Base-by-base conservation (phyloP, 2,329 filamentous ascomycete genomes). In the Cytospora schulzeri region DNA sequence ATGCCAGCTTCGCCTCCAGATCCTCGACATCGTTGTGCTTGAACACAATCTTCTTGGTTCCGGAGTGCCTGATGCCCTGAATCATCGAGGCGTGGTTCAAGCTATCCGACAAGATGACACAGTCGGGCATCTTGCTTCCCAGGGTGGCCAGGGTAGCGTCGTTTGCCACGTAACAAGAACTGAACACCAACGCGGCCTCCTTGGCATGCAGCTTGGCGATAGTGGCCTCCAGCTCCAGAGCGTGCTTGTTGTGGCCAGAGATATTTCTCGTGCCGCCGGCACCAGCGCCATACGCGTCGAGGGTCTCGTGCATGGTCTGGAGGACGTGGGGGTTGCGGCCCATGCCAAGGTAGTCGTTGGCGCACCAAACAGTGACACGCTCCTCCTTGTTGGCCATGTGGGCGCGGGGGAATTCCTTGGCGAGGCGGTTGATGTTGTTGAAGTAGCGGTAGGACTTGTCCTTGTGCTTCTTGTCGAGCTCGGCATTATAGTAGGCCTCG, bases 381-480 rank as follows among this genome's bases (percentile, higher is more conserved):
- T 97, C 92, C 66, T 94, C 89, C 73, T 87, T 86, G 65, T 84
- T 88, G 19, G 91, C 85, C 84, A 96, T 96, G 78, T 99, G 95
- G 54, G 95, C 95, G 69, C 91, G 91, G 33, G 95, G 95, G 68
- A 99, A 99, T 69, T 98, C 92, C 80, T 95, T 92, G 70, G 95
- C 95, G 67, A 99, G 85, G 41, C 95, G 93, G 75, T 99, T 99
- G 87, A 99, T 99, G 83, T 99, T 99, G 85, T 99, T 99, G 84
- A 99, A 99, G 83, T 98, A 98, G 74, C 95, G 92, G 82, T 99
- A 99, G 60, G 93, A 97, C 82, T 97, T 98, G 85, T 99, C 95
- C 84, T 96, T 93, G 85, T 97, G 95, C 83, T 99, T 99, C 86
- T 97, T 98, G 72, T 97, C 92, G 70, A 99, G 80, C 77, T 99